phyloP scores from a whole-genome alignment of 1,139 yeast species.

The Saccharomyces pastorianus region DNA sequence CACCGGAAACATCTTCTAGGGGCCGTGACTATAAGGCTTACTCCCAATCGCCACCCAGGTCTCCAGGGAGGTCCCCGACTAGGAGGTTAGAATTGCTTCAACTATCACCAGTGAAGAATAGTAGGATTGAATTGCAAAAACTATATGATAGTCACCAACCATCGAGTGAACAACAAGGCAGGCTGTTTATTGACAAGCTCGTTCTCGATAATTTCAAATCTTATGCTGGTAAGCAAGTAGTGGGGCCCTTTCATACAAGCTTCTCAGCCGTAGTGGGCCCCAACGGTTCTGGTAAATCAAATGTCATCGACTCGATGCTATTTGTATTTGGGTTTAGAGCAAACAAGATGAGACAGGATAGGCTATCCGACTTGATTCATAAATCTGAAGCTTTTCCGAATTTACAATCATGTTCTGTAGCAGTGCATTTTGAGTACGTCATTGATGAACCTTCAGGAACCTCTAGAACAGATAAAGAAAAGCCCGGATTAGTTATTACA shows the following conservation, averaged over 20 bases:
- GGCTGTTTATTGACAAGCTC: constrained; percentile 60
- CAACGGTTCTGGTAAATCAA: constrained; percentile 95
- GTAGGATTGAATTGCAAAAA: constrained; percentile 29
- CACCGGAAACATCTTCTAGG: constrained; percentile 18
- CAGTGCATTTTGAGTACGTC: constrained; percentile 81
- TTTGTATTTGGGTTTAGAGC: constrained; percentile 98
- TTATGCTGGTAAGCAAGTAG: constrained; percentile 87
- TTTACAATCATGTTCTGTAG: constrained; percentile 76
- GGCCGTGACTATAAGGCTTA: constrained; percentile 24
- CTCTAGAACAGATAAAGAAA: constrained; percentile 37
- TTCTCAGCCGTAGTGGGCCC: constrained; percentile 98
- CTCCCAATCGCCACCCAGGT: constrained; percentile 32
- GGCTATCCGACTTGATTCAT: constrained; percentile 82
- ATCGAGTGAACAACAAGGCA: constrained; percentile 33
- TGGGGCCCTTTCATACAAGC: constrained; percentile 90
- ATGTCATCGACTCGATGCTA: constrained; percentile 89
- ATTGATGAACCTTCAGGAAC: constrained; percentile 48
- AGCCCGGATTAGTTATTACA: constrained; percentile 49
- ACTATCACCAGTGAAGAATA: constrained; percentile 35
- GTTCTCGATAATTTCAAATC: constrained; percentile 85
- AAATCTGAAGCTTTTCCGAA: constrained; percentile 67
- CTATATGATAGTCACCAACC: constrained; percentile 25
- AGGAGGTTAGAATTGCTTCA: constrained; percentile 35
- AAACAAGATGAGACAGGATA: constrained; percentile 92
- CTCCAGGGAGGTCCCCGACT: constrained; percentile 34